Base-by-base conservation (phyloP, 1,284 basidiomycete species). In the Rhodotorula mucilaginosa region DNA sequence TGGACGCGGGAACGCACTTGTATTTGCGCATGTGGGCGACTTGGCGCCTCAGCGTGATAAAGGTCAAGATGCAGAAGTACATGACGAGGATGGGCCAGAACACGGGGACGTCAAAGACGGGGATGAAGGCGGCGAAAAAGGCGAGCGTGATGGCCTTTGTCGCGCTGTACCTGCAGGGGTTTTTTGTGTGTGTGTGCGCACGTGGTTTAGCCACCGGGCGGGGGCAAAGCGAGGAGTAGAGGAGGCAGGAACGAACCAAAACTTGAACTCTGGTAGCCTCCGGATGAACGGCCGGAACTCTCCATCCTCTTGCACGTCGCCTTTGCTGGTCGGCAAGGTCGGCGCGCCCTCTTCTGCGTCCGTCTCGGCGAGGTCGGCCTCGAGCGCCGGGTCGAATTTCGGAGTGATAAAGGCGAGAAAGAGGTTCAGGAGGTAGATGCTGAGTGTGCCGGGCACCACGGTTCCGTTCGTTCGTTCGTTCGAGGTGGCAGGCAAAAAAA, bases 21-120 rank as follows among this genome's bases (percentile, higher is more conserved):
- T 98, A 97, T 83, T 96, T 96, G 85, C 97, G 91, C 96, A 98
- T 98, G 83, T 98, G 96, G 79, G 80, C 79, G 74, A 83, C 81
- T 76, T 83, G 82, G 21, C 80, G 74, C 58, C 79, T 71, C 79
- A 82, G 80, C 46, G 82, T 82, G 70, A 83, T 80, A 58, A 80
- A 78, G 64, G 82, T 82, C 58, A 83, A 76, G 74, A 82, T 78
- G 75, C 78, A 79, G 73, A 79, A 79, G 72, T 75, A 82, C 77
- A 97, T 85, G 77, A 98, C 88, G 61, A 97, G 86, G 82, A 98
- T 97, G 18, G 94, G 94, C 93, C 96, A 98, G 83, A 97, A 98
- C 31, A 99, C 96, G 18, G 96, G 96, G 26, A 98, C 90, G 81
- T 98, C 94, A 78, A 96, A 96, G 18, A 84, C 82, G 47, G 86